phyloP scores from a whole-genome alignment of 2,329 filamentous ascomycete species.

The Dendrostoma leiphaemia region DNA sequence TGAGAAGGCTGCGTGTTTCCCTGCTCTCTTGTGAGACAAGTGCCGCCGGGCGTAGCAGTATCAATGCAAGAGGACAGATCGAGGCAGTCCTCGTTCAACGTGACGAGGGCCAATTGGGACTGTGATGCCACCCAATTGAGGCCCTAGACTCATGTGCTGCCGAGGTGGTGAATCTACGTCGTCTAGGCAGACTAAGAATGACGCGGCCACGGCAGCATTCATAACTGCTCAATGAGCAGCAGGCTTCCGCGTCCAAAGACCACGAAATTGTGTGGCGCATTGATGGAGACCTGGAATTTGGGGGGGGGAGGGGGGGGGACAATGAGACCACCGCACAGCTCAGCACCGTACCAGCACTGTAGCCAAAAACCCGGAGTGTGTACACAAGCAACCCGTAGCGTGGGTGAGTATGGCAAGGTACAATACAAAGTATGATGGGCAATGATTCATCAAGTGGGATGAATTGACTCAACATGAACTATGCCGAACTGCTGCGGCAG shows the following conservation, averaged over 20 bases:
- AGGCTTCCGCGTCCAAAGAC: neutral
- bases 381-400: too few species aligned
- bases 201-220: too few species aligned
- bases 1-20: neutral
- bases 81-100: neutral
- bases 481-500: too few species aligned
- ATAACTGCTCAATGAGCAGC: too few species aligned
- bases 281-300: too few species aligned
- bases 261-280: neutral
- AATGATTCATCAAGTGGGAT: constrained; percentile 9
- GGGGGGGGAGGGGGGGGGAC: neutral
- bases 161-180: neutral
- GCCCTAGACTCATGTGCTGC: neutral
- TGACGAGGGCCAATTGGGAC: neutral
- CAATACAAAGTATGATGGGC: neutral
- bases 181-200: constrained; percentile 10
- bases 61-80: neutral
- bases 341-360: too few species aligned
- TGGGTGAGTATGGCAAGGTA: neutral
- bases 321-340: neutral
- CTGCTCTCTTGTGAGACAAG: neutral
- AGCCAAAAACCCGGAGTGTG: too few species aligned
- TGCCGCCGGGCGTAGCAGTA: too few species aligned
- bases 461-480: constrained; percentile 7
- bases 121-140: neutral